These are phyloP conservation scores for Coniosporium uncinatum DNA, from an alignment of 2,329 filamentous ascomycete genomes.

Conservation along the genomic window DNA sequence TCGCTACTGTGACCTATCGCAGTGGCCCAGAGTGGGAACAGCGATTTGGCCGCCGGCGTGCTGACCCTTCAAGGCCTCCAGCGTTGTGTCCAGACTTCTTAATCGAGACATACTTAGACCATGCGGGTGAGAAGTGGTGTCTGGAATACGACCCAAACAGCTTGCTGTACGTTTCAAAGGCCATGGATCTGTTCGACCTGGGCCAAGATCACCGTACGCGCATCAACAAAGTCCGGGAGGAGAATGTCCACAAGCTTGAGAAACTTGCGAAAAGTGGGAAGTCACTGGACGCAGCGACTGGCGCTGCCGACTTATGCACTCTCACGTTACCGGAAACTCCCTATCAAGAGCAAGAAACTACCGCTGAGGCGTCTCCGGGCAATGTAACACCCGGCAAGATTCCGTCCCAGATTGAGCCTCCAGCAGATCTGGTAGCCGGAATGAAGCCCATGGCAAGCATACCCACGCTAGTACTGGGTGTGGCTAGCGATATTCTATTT, in stretches of 20 bases:
- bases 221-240: slow-evolving; percentile 54
- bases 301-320: slow-evolving; percentile 54
- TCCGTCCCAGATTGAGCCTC: slow-evolving; percentile 47
- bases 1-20: slow-evolving; percentile 95
- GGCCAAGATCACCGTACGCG: slow-evolving; percentile 64
- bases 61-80: slow-evolving; percentile 80
- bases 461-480: slow-evolving; percentile 84
- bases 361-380: background rate
- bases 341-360: slow-evolving; percentile 77
- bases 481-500: slow-evolving; percentile 94
- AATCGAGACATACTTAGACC: slow-evolving; percentile 97
- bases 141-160: slow-evolving; percentile 96
- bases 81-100: slow-evolving; percentile 97
- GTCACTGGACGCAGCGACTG: slow-evolving; percentile 14
- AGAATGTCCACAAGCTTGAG: slow-evolving; percentile 53
- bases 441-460: slow-evolving; percentile 67
- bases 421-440: slow-evolving; percentile 74
- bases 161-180: slow-evolving; percentile 93
- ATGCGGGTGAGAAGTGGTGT: slow-evolving; percentile 97
- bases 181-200: slow-evolving; percentile 97
- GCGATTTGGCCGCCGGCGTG: slow-evolving; percentile 81
- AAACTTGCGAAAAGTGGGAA: slow-evolving; percentile 27
- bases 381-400: slow-evolving; percentile 5
- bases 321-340: slow-evolving; percentile 78
- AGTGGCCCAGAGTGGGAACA: slow-evolving; percentile 98